Conservation (phyloP, 208 protist genomes). For the Plasmodiophora brassicae region DNA sequence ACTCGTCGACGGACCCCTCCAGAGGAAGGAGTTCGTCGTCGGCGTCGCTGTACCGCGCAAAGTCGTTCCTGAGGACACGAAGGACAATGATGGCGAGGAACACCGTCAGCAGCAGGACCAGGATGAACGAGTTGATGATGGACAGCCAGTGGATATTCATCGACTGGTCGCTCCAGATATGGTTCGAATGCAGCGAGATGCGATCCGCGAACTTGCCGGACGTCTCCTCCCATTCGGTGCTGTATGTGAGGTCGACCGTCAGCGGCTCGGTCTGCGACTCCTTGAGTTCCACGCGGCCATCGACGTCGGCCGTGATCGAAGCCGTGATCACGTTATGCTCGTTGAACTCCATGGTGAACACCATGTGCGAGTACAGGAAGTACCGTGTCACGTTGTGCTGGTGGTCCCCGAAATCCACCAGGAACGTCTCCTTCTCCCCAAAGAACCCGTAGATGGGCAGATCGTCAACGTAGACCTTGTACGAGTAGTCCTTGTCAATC, state of each 20-base stretch:
- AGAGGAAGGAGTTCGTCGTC: not conserved
- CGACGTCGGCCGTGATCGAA: conserved; percentile 26
- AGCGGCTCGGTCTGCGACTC: not conserved
- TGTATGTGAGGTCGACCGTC: conserved; percentile 48
- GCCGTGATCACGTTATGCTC: conserved; percentile 43
- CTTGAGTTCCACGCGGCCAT: not conserved
- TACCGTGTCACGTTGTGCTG: conserved; percentile 38
- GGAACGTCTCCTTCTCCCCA: conserved; percentile 54
- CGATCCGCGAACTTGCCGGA: conserved; percentile 37
- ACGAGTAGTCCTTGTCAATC: conserved; percentile 63
- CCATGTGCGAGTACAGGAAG: conserved; percentile 59
- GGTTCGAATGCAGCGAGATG: not conserved
- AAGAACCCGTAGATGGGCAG: conserved; percentile 71
- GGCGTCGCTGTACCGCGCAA: conserved; percentile 35
- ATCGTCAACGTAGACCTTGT: conserved; percentile 68
- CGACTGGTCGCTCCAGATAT: conserved; percentile 38
- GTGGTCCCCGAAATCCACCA: not conserved
- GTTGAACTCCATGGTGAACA: conserved; percentile 56
- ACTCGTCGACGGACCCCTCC: conserved; percentile 51
- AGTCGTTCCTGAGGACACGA: conserved; percentile 49
- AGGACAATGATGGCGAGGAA: conserved; percentile 51
- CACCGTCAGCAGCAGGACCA: conserved; percentile 48
- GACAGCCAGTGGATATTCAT: conserved; percentile 54
- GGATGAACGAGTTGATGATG: conserved; percentile 52
- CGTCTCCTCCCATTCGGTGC: conserved; percentile 30